Evolutionary conservation across 1,139 yeast species (phyloP).

Genomic region (Pichia sp.): DNA sequence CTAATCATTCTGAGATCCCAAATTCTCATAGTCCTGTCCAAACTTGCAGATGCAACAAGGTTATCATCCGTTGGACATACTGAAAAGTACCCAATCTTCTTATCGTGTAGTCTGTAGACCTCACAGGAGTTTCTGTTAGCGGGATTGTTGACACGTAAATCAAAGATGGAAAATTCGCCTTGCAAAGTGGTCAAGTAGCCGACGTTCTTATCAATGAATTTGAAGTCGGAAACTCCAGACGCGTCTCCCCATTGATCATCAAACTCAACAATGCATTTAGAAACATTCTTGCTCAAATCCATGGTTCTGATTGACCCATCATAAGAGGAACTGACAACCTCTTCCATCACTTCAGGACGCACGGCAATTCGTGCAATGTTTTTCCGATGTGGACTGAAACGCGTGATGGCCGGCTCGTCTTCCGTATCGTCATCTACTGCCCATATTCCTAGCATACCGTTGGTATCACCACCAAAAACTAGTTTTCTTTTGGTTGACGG

Average conservation of each 20-base stretch:
- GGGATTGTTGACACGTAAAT: conserved; percentile 42
- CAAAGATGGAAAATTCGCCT: conserved; percentile 72
- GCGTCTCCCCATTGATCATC: conserved; percentile 44
- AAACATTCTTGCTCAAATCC: conserved; percentile 55
- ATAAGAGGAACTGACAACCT: conserved; percentile 66
- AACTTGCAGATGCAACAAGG: conserved; percentile 81
- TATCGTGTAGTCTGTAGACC: conserved; percentile 61
- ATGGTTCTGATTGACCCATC: conserved; percentile 78
- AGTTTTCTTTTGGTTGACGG: conserved; percentile 59
- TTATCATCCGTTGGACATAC: conserved; percentile 57
- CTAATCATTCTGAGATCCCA: conserved; percentile 70
- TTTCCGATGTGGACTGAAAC: conserved; percentile 70
- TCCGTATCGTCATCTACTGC: conserved; percentile 46
- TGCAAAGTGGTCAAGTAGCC: conserved; percentile 68
- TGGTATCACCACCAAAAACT: conserved; percentile 79
- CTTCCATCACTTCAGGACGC: conserved; percentile 34
- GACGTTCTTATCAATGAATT: conserved; percentile 45
- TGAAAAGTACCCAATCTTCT: conserved; percentile 84
- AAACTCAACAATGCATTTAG: conserved; percentile 50
- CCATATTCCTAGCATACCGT: conserved; percentile 88
- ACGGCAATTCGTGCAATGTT: conserved; percentile 60
- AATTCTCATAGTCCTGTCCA: conserved; percentile 73
- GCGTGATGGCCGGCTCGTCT: conserved; percentile 47
- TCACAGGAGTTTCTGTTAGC: conserved; percentile 29
- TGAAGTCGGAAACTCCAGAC: conserved; percentile 59